Evolutionary conservation across 192 early-diverging fungal genomes (phyloP), one percentile per base, ranked within the genome.

Genomic region (Dissophora globulifera): DNA sequence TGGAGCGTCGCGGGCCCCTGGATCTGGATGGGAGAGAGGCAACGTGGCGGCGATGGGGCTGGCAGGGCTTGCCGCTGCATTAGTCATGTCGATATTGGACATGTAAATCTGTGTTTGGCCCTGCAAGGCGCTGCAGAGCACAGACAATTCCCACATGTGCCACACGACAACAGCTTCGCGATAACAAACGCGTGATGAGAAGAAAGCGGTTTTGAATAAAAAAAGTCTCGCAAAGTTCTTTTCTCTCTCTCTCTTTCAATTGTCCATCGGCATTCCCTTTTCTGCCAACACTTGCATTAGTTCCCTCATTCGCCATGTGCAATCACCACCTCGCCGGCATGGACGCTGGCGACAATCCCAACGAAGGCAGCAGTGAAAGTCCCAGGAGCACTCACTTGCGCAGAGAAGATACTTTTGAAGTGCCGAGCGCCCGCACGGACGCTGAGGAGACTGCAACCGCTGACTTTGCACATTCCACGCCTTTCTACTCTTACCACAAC

Each of bases 381-480:
- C 13, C 7, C 35, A 13, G 7, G 6, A 13, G 13, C 13, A 13
- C 13, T 38, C 7, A 13, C 35, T 6, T 9, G 35, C 50, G 29
- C 3, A 29, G 27, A 43, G 54, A 67, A 15, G 65, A 67, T 46
- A 56, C 54, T 12, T 67, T 67, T 45, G 65, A 58, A 13, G 43
- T 67, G 25, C 65, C 65, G 0, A 38, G 31, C 35, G 50, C 11
- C 2, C 55, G 53, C 27, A 8, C 55, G 20, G 46, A 67, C 12
- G 40, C 4, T 0, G 46, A 58, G 0, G 46, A 50, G 3, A 23
- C n/a, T 4, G 32, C 30, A 20, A 4, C n/a, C 4, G 32, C 10
- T n/a, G 4, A n/a, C 43, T 45, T n/a, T 4, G 43, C 43, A 17
- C 9, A 45, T n/a, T n/a, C 33, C 0, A 30, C 62, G 16, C 43